Percentiles rank a stretch among this genome's conserved stretches.
These are phyloP conservation scores for Echinochloa phyllopogon DNA, from an alignment of 176 grass and related monocot genomes.

Conservation along the genomic window DNA sequence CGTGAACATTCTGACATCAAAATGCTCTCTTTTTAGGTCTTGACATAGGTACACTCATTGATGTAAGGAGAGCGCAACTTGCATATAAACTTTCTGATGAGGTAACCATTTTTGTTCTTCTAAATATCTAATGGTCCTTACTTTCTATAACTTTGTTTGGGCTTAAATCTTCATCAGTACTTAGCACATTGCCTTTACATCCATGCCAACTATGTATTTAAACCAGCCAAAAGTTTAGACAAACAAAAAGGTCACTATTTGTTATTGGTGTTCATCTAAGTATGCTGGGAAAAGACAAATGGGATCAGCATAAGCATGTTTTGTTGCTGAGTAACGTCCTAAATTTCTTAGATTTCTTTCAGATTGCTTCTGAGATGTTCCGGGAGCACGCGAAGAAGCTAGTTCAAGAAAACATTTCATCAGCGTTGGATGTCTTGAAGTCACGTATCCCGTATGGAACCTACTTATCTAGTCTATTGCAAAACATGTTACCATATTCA, in stretches of 20 bases:
- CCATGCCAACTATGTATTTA: conserved; percentile 29
- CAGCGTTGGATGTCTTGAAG: conserved; percentile 74
- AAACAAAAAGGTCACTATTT: conserved; percentile 27
- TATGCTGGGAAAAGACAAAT: background rate
- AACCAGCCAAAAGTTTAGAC: background rate
- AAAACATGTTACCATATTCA: background rate
- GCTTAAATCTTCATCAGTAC: conserved; percentile 5
- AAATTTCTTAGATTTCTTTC: conserved; percentile 46
- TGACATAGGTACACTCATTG: conserved; percentile 68
- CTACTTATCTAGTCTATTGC: conserved; percentile 28
- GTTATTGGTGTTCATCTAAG: conserved; percentile 21
- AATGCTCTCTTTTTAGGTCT: conserved; percentile 62
- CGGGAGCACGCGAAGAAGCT: conserved; percentile 77
- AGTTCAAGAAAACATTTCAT: conserved; percentile 84
- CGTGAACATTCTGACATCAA: conserved; percentile 12
- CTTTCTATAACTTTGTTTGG: conserved; percentile 42
- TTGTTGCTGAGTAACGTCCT: conserved; percentile 5
- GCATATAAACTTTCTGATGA: conserved; percentile 92
- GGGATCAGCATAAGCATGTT: conserved; percentile 16
- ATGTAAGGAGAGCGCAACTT: conserved; percentile 79
- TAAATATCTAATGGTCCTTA: conserved; percentile 12
- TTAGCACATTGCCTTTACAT: conserved; percentile 11
- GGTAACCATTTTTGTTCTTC: conserved; percentile 51
- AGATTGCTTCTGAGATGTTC: conserved; percentile 95
- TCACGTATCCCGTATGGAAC: conserved; percentile 70